Base-by-base conservation (phyloP, 2,329 filamentous ascomycete species). In the Colletotrichum tanaceti region DNA sequence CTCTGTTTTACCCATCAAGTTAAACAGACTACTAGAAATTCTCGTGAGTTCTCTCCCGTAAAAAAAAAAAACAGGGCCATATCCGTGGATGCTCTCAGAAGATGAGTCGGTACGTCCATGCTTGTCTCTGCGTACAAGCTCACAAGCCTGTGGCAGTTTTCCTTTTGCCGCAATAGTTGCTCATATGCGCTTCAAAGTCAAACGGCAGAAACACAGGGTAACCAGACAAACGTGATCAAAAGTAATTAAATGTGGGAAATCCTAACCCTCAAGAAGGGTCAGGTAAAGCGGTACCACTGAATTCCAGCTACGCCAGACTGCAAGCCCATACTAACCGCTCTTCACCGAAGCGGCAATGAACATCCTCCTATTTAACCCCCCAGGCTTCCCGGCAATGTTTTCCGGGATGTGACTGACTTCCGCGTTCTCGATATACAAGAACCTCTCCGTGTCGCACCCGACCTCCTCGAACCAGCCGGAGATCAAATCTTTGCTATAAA, bases 391-490 rank as follows among this genome's bases (percentile, higher is more conserved):
- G 14, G 18, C 41, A n/a, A 39, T 28, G 3, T 16, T 16, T 53
- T 66, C 66, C 7, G 69, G 69, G 22, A 71, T 49, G 43, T 63
- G 65, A n/a, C 53, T 70, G 6, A 54, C 50, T 41, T 71, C 66
- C 1, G 53, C 58, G n/a, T 71, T 53, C 32, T 70, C 54, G 11
- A 70, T 38, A 13, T 54, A 66, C 39, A 50, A 13, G 32, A 70
- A 69, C 6, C n/a, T 46, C 3, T 20, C 82, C 4, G 79, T 77
- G 0, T 80, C 84, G 28, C 85, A 81, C 0, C 91, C 91, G 0
- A 73, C 75, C 9, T 63, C 71, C 5, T 65, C 65, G 20, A 74
- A 77, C 20, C 67, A 71, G 1, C 13, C 18, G 16, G 63, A 68
- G 2, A 78, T 58, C 6, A 75, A 71, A 0, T 39, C 50, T 35